Evolutionary conservation across 495 filamentous ascomycete genomes (phyloP), one percentile per base, ranked within the genome.

Genomic region (Chaetomium fimeti): DNA sequence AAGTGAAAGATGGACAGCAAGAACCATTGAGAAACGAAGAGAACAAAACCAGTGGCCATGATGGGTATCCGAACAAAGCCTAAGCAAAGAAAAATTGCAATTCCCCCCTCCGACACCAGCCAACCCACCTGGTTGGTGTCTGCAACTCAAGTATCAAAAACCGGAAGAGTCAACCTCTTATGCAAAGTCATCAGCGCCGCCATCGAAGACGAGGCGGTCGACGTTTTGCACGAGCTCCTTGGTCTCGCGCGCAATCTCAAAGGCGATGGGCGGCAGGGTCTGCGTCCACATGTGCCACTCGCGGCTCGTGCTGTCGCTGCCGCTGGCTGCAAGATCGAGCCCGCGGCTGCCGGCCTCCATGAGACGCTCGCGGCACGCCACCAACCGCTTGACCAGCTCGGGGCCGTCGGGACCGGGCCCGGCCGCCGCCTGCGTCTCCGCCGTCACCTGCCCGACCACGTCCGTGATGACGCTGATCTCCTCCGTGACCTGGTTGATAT

Each of bases 211-310:
- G 36, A 81, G 57, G 60, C 71, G 72, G 57, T 82, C 78, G 11
- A 81, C 75, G 8, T 72, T 72, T 55, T 79, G 72, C 12, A 83
- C 86, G 57, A 92, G 78, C 71, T 91, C 89, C 71, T 92, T 95
- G 62, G 89, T 92, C 74, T 90, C 88, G 47, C 89, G 81, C 2
- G 90, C 92, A 70, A 94, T 88, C 77, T 92, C 90, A 75, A 96
- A 96, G 20, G 91, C 91, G 66, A 95, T 85, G 11, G 91, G 91
- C 20, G 92, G 89, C 51, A 92, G 78, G 53, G 82, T 88, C 71
- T 87, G 87, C 54, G 84, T 88, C 77, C 87, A 87, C 69, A 83
- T 85, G 52, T 83, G 85, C 77, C 85, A 83, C 73, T 74, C 79
- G 60, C 66, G 74, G 61, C 83, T 79, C 42, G 75, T 75, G 25